These are phyloP conservation scores for Lepidium africanum DNA, from an alignment of 345 rosid species.

Conservation along the genomic window DNA sequence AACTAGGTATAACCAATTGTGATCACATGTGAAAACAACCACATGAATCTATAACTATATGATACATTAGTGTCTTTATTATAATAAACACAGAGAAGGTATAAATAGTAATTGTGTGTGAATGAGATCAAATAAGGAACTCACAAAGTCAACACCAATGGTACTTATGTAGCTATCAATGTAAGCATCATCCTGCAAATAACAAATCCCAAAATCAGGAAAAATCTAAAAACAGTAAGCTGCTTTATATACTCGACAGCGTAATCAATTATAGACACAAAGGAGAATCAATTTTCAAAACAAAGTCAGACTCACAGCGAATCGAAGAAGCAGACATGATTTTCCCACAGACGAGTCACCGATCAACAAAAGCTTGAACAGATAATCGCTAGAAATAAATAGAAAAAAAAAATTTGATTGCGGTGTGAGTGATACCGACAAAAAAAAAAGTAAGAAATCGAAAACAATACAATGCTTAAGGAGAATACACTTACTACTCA, in stretches of 20 bases:
- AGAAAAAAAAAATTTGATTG: background rate
- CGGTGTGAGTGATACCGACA: background rate
- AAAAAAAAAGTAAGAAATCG: background rate
- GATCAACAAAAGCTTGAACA: slow-evolving; percentile 70
- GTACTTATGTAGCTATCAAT: slow-evolving; percentile 82
- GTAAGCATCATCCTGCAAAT: slow-evolving; percentile 71
- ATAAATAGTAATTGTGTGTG: background rate
- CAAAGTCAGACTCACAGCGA: slow-evolving; percentile 45
- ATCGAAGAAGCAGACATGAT: slow-evolving; percentile 73
- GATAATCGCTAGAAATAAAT: slow-evolving; percentile 44
- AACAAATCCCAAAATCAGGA: background rate
- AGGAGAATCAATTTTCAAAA: background rate
- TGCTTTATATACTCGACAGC: background rate
- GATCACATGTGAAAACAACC: background rate
- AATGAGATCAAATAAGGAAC: background rate
- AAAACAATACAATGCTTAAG: background rate
- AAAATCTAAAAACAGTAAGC: background rate
- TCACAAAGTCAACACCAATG: slow-evolving; percentile 83
- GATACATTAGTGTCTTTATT: background rate
- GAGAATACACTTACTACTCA: slow-evolving; percentile 39
- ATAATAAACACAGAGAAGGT: no score
- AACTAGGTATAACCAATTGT: background rate
- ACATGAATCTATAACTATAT: background rate
- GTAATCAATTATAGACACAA: background rate
- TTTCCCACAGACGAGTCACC: slow-evolving; percentile 86